Evolutionary conservation across 208 protist genomes (phyloP).

Genomic region (Trypanosoma boissoni): DNA sequence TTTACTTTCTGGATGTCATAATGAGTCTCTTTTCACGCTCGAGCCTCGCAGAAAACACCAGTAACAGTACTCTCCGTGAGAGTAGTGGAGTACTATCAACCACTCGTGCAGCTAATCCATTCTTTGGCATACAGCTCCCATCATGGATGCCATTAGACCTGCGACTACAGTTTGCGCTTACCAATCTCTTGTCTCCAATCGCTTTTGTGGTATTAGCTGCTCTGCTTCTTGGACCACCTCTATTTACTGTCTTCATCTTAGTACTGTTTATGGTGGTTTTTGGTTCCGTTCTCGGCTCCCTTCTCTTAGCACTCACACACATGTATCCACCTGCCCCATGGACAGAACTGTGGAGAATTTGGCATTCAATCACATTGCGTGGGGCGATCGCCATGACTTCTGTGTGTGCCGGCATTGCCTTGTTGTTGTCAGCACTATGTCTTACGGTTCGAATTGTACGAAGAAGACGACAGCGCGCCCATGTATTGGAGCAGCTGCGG

Average conservation of each 20-base stretch:
- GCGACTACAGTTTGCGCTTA: slow-evolving; percentile 20
- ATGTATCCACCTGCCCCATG: not conserved
- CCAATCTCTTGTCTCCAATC: slow-evolving; percentile 22
- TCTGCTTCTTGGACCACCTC: slow-evolving; percentile 9
- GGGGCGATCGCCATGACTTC: slow-evolving; percentile 8
- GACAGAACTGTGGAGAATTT: not conserved
- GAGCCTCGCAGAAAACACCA: not conserved
- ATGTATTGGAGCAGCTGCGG: slow-evolving; percentile 17
- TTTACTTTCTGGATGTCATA: slow-evolving; percentile 13
- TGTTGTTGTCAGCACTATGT: slow-evolving; percentile 7
- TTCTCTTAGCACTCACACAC: slow-evolving; percentile 1
- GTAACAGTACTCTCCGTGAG: not conserved
- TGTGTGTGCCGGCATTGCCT: not conserved
- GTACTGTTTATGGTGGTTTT: slow-evolving; percentile 14
- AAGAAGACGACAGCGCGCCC: not conserved
- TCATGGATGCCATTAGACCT: slow-evolving; percentile 20
- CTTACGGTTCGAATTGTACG: not conserved
- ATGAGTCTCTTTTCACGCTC: slow-evolving; percentile 5
- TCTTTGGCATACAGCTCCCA: not conserved
- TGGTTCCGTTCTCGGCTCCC: not conserved
- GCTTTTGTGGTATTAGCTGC: slow-evolving; percentile 11
- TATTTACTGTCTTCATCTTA: slow-evolving; percentile 13
- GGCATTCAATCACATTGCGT: not conserved
- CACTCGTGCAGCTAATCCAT: not conserved
- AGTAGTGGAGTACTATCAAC: not conserved